Base-by-base conservation (phyloP, 2,329 filamentous ascomycete species). In the Epichloe scottii region DNA sequence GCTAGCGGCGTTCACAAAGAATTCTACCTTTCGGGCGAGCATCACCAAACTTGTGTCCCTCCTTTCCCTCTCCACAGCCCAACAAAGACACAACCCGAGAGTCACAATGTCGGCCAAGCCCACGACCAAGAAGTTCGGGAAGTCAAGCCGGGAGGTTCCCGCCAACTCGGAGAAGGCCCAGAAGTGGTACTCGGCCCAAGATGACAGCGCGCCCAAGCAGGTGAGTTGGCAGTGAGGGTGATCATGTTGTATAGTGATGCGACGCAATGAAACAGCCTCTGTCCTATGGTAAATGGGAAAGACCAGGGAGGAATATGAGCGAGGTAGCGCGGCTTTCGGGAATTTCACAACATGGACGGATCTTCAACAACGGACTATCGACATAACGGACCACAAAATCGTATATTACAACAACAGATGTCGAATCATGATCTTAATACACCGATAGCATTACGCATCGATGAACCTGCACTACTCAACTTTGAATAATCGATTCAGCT, bases 161-260 rank as follows among this genome's bases (percentile, higher is more conserved):
- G 82, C 87, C 75, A 74, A 79, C 74, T 79, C 80, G 70, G 83
- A 95, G 76, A 95, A 94, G 87, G 91, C 91, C 68, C 84, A 87
- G 81, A 97, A 96, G 81, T 98, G 91, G 89, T 98, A 98, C 79
- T 88, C 89, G 73, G 87, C 89, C 71, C 87, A 94, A 74, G 91
- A 96, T 75, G 87, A 91, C 70, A 71, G 81, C 71, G 77, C 85
- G 76, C 81, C 83, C 68, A 95, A 90, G 84, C 91, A 94, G 87
- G 93, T 98, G 82, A 81, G 89, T 87, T 38, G 67, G 59, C 53
- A 54, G 50, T 56, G 54, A 60, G 60, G 56, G 38, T 49, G 52
- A 49, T 55, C 39, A 33, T 55, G 55, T 45, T 50, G 45, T 39
- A 5, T 14, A 39, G 19, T 54, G 53, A 50, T 52, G 56, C 39